Percentiles rank a stretch among this genome's conserved stretches.
Evolutionary conservation across 768 basidiomycete genomes (phyloP).

Genomic region (Boletales sp.): DNA sequence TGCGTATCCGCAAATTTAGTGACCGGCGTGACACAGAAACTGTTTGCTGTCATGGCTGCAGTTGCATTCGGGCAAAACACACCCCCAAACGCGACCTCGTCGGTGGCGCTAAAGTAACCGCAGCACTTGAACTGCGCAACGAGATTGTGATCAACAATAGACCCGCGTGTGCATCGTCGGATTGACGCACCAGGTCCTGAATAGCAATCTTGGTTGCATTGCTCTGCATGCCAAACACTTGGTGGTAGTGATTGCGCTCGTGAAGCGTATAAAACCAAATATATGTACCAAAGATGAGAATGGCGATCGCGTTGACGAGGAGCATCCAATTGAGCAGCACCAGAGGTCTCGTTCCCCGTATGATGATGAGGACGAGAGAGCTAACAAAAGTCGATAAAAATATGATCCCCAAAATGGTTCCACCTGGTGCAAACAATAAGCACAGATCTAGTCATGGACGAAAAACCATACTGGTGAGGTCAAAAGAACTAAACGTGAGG

Average conservation of each 20-base stretch:
- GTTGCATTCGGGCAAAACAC: constrained; percentile 50
- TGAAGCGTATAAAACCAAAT: constrained; percentile 82
- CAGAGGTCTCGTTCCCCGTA: constrained; percentile 66
- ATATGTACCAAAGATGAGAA: constrained; percentile 63
- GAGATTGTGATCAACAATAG: background rate
- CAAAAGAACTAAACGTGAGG: constrained; percentile 55
- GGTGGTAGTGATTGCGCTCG: constrained; percentile 65
- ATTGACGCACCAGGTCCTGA: constrained; percentile 64
- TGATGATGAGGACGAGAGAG: constrained; percentile 68
- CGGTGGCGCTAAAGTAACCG: constrained; percentile 74
- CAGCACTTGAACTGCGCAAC: constrained; percentile 69
- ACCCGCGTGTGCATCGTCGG: background rate
- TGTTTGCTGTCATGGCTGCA: constrained; percentile 35
- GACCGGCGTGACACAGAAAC: constrained; percentile 71
- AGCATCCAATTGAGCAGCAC: constrained; percentile 76
- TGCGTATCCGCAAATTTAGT: constrained; percentile 66
- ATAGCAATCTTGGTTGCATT: constrained; percentile 48
- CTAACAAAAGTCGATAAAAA: constrained; percentile 65
- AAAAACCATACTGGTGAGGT: constrained; percentile 54
- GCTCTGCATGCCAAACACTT: constrained; percentile 48
- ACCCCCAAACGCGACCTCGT: constrained; percentile 58
- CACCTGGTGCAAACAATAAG: constrained; percentile 44
- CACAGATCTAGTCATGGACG: background rate
- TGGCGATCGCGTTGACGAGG: constrained; percentile 56
- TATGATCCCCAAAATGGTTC: constrained; percentile 62